A percentile compares a stretch with the other conserved stretches of the same genome.
These are phyloP conservation scores for Penstemon eatonii DNA, from an alignment of 257 asterid species.

Conservation along the genomic window DNA sequence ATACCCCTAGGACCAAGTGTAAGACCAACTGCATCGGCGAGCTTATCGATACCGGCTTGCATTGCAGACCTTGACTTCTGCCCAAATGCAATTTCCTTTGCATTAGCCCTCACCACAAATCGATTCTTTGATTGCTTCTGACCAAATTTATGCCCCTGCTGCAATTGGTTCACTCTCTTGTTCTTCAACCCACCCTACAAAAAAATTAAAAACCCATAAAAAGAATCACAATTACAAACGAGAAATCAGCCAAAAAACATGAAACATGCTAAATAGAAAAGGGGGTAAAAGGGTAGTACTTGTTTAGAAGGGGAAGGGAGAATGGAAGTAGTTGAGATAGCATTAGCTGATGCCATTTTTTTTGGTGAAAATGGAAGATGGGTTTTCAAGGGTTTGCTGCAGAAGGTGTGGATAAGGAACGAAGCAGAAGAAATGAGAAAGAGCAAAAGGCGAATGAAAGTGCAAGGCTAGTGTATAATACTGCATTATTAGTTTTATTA, in stretches of 20 bases:
- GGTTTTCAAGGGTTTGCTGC: constrained; percentile 13
- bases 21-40: constrained; percentile 91
- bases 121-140: constrained; percentile 54
- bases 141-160: constrained; percentile 60
- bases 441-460: neutral
- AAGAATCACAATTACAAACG: neutral
- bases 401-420: constrained; percentile 41
- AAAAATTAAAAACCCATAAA: constrained; percentile 4
- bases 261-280: neutral
- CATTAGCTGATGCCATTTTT: constrained; percentile 90
- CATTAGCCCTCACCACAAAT: constrained; percentile 74
- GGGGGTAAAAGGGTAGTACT: constrained; percentile 29
- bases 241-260: constrained; percentile 10
- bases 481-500: no score
- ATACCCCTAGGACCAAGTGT: constrained; percentile 97
- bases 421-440: constrained; percentile 6
- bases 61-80: constrained; percentile 86
- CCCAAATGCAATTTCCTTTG: constrained; percentile 93
- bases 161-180: constrained; percentile 61
- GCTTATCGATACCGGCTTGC: constrained; percentile 94
- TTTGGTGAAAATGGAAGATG: neutral
- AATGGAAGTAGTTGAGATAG: constrained; percentile 67
- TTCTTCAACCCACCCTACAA: constrained; percentile 59
- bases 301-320: constrained; percentile 59
- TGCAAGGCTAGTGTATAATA: no score